These are phyloP conservation scores for Carallia brachiata DNA, from an alignment of 345 rosid genomes.

Conservation along the genomic window DNA sequence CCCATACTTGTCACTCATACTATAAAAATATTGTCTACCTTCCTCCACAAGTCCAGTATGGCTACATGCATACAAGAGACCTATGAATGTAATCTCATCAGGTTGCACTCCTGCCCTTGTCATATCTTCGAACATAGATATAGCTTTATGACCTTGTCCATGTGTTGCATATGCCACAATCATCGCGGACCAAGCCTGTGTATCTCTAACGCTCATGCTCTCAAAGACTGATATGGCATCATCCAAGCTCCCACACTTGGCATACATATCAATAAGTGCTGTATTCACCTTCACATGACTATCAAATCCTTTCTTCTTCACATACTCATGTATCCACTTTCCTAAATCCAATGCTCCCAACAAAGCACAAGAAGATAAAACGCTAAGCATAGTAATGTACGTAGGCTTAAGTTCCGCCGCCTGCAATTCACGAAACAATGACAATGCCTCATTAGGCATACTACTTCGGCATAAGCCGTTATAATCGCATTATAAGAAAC, in stretches of 20 bases:
- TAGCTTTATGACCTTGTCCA: slow-evolving; percentile 35
- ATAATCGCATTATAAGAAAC: slow-evolving; percentile 45
- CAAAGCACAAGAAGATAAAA: slow-evolving; percentile 39
- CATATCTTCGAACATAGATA: slow-evolving; percentile 39
- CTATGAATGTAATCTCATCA: slow-evolving; percentile 38
- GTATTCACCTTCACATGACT: slow-evolving; percentile 33
- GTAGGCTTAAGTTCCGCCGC: slow-evolving; percentile 29
- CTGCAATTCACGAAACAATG: slow-evolving; percentile 37
- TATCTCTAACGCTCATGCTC: slow-evolving; percentile 34
- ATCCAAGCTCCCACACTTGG: slow-evolving; percentile 44
- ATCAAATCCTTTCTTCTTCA: slow-evolving; percentile 23
- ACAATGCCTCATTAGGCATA: slow-evolving; percentile 34
- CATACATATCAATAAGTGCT: slow-evolving; percentile 48
- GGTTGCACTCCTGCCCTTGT: slow-evolving; percentile 31
- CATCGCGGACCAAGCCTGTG: slow-evolving; percentile 45
- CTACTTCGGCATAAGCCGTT: slow-evolving; percentile 24
- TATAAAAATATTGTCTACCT: slow-evolving; percentile 33
- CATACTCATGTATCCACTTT: slow-evolving; percentile 33
- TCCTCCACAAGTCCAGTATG: slow-evolving; percentile 41
- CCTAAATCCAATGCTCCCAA: slow-evolving; percentile 35
- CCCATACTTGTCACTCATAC: slow-evolving; percentile 29
- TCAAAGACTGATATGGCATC: slow-evolving; percentile 37
- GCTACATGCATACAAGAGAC: slow-evolving; percentile 40
- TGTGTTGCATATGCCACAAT: slow-evolving; percentile 45
- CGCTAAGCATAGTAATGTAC: slow-evolving; percentile 36